Conservation (phyloP, 2,329 filamentous ascomycete species). For the Orbilia brochopaga region DNA sequence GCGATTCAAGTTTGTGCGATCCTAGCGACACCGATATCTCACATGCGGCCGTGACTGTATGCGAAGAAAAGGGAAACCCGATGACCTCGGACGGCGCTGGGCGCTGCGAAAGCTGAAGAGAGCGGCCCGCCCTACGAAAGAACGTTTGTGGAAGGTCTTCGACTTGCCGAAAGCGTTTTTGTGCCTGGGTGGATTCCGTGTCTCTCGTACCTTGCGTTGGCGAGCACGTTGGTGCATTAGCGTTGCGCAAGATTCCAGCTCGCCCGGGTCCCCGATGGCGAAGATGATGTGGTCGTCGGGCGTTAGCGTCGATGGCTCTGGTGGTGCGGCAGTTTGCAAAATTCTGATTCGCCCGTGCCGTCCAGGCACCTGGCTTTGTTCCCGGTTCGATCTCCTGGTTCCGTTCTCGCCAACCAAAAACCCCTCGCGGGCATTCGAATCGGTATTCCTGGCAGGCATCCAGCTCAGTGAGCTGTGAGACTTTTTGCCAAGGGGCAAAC, state of each 20-base stretch:
- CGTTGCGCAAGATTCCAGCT: conserved; percentile 17
- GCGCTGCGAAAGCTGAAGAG: conserved; percentile 18
- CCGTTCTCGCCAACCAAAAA: conserved; percentile 30
- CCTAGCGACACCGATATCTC: conserved; percentile 31
- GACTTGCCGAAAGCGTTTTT: conserved; percentile 39
- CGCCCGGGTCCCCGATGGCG: conserved; percentile 30
- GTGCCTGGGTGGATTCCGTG: conserved; percentile 28
- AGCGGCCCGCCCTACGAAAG: conserved; percentile 19
- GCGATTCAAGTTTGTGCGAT: conserved; percentile 39
- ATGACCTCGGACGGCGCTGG: conserved; percentile 21
- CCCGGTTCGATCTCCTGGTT: conserved; percentile 20
- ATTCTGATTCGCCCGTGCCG: conserved; percentile 43
- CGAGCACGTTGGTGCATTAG: conserved; percentile 42
- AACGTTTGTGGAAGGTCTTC: conserved; percentile 21
- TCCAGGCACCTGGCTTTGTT: conserved; percentile 21
- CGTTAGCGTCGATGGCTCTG: conserved; percentile 1
- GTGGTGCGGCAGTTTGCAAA: conserved; percentile 47
- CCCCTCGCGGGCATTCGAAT: too few relatives aligned
- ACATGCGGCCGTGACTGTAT: conserved; percentile 1
- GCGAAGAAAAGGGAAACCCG: conserved; percentile 4
- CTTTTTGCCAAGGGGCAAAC: conserved; percentile 46
- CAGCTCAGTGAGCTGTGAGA: conserved; percentile 29
- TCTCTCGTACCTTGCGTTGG: conserved; percentile 50
- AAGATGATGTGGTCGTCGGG: conserved; percentile 38
- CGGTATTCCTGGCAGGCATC: too few relatives aligned